phyloP scores from a whole-genome alignment of 768 basidiomycete species.

The Rhodosporidiobolus odoratus region DNA sequence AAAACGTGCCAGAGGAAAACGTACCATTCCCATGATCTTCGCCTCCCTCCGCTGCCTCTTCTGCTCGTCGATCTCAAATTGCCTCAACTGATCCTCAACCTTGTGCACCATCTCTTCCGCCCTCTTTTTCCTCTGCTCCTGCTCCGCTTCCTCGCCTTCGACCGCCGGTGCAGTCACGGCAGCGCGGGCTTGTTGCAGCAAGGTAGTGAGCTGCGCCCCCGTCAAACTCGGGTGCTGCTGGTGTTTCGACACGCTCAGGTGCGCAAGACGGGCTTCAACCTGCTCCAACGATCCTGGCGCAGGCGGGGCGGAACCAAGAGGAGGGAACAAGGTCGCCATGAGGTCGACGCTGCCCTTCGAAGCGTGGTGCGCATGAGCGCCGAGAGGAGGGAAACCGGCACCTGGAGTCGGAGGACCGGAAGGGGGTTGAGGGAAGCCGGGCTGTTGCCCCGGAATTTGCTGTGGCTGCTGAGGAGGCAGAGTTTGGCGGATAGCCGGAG shows the following conservation, averaged over 20 bases:
- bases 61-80: constrained; percentile 61
- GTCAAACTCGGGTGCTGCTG: constrained; percentile 33
- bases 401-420: not conserved
- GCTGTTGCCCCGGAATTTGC: not conserved
- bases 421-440: not conserved
- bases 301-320: constrained; percentile 12
- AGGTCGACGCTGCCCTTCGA: constrained; percentile 4
- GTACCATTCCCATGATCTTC: constrained; percentile 84
- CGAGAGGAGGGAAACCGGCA: constrained; percentile 25
- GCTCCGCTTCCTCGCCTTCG: constrained; percentile 1
- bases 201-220: constrained; percentile 25
- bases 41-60: constrained; percentile 70
- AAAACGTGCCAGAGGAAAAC: constrained; percentile 30
- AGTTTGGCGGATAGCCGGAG: too few relatives aligned
- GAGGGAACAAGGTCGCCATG: constrained; percentile 37
- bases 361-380: not conserved
- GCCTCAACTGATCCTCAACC: constrained; percentile 54
- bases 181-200: constrained; percentile 14
- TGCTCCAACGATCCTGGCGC: not conserved
- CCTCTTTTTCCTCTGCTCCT: constrained; percentile 48
- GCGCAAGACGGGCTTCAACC: constrained; percentile 29
- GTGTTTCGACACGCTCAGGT: constrained; percentile 5
- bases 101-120: constrained; percentile 86
- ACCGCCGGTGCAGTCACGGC: not conserved
- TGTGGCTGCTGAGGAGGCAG: not conserved